Base-by-base conservation (phyloP, 2,329 filamentous ascomycete species). In the Hypoxylon sp. region DNA sequence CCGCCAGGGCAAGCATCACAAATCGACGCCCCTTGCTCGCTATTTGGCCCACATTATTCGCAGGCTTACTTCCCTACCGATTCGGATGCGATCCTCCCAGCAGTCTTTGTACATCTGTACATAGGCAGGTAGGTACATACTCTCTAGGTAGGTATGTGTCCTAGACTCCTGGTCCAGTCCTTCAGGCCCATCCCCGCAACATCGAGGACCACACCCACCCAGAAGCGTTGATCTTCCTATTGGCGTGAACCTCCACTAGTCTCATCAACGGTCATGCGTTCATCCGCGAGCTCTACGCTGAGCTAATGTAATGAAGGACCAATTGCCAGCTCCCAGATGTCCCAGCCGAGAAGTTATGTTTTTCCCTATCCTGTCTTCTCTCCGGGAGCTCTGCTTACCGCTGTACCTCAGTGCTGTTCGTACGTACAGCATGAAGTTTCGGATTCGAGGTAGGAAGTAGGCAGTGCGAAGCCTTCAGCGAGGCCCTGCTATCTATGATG, bases 211-310 rank as follows among this genome's bases (percentile, higher is more conserved):
- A 68, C 70, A 65, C 69, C 67, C 67, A 67, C 57, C 59, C 50
- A 44, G 52, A 55, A 43, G 31, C 26, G 43, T 56, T 57, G 56
- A 58, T 61, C 51, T 62, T 64, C 64, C 65, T 67, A 75, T 77
- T 78, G 75, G 76, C 56, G 61, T 58, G 55, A 61, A 55, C 50
- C 55, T 48, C 62, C 67, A 65, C 61, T 64, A 69, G 67, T 61
- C 67, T 73, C 69, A 67, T 73, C 74, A 75, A 76, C 75, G 72
- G 75, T 74, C 75, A 79, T 78, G 76, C 75, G 73, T 74, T 76
- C 72, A 73, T 74, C 74, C 75, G 75, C 72, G 68, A 70, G 72
- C 69, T 73, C 68, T 65, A 72, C 67, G 66, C 71, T 71, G 67
- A 70, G 68, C 71, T 73, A 71, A 73, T 70, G 71, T 76, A 67